Evolutionary conservation across 2,329 filamentous ascomycete genomes (phyloP), one percentile per base, ranked within the genome.

Genomic region (Triangularia setosa): DNA sequence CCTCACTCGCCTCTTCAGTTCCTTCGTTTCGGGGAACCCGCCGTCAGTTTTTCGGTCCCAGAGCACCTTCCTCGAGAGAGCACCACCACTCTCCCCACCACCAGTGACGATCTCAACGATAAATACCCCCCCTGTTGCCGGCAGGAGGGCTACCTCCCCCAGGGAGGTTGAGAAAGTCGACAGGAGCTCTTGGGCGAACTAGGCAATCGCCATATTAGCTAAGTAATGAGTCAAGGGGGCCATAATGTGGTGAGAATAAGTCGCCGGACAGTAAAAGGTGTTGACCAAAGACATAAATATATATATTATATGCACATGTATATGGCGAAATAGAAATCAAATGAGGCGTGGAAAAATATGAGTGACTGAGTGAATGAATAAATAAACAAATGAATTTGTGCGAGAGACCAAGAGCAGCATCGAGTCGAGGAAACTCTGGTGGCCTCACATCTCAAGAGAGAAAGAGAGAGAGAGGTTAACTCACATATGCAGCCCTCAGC

Each of bases 1-100:
- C 64, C 94, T 82, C 4, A 97, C 87, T 16, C 89, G 83, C 65
- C 92, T 87, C 79, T 98, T 97, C 53, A 97, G 83, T 70, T 94
- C 89, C 78, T 97, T 97, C 1, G 91, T 93, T 79, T 97, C 93
- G 66, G 94, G 95, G 77, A 99, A 99, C 0, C 95, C 93, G 28
- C 91, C 91, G 73, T 97, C 89, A 3, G 78, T 74, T 75, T 93
- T 96, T 67, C 95, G 85, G 80, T 98, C 92, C 95, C 95, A 99
- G 30, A 98, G 80, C 2, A 90, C 73, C 28, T 24, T 25, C 9
- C 55, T 59, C 23, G n/a, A n/a, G n/a, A n/a, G n/a, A n/a, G n/a
- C n/a, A n/a, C n/a, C n/a, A n/a, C n/a, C n/a, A n/a, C n/a, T n/a
- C n/a, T n/a, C n/a, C n/a, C n/a, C n/a, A n/a, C n/a, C n/a, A n/a